A percentile compares a stretch with the other conserved stretches of the same genome.
phyloP scores from a whole-genome alignment of 2,329 filamentous ascomycete genomes.

The Ophiocordyceps unilateralis region DNA sequence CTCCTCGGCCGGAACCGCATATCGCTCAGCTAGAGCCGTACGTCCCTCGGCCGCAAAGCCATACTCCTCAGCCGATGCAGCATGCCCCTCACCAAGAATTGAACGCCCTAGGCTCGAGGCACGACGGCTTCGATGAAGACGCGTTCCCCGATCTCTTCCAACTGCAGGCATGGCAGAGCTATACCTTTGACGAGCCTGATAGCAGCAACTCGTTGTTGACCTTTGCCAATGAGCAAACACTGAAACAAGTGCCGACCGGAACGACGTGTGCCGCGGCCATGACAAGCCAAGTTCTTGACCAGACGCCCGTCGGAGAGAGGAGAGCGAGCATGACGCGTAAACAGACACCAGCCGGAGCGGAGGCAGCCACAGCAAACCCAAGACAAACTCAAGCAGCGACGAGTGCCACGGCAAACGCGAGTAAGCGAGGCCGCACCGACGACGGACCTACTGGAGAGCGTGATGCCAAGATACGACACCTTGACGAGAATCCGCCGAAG shows the following conservation, averaged over 20 bases:
- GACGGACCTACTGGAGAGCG: neutral
- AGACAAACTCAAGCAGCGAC: neutral
- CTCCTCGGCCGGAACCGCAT: neutral
- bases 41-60: no score
- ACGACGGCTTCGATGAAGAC: neutral
- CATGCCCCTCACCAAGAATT: neutral
- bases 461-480: neutral
- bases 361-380: no score
- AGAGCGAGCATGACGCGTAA: neutral
- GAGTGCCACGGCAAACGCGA: neutral
- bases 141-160: neutral
- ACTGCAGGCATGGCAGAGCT: neutral
- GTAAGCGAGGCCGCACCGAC: neutral
- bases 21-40: no score
- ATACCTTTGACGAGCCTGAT: neutral
- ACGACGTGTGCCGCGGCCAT: no score
- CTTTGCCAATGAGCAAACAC: neutral
- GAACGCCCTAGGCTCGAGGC: neutral
- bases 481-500: neutral
- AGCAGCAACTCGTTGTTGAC: neutral
- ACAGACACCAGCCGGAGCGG: neutral
- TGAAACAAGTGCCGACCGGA: no score
- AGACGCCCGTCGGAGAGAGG: neutral
- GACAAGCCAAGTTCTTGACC: neutral
- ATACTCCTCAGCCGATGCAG: no score